Conservation (phyloP, 2,329 filamentous ascomycete species). For the Cercospora berteroae region DNA sequence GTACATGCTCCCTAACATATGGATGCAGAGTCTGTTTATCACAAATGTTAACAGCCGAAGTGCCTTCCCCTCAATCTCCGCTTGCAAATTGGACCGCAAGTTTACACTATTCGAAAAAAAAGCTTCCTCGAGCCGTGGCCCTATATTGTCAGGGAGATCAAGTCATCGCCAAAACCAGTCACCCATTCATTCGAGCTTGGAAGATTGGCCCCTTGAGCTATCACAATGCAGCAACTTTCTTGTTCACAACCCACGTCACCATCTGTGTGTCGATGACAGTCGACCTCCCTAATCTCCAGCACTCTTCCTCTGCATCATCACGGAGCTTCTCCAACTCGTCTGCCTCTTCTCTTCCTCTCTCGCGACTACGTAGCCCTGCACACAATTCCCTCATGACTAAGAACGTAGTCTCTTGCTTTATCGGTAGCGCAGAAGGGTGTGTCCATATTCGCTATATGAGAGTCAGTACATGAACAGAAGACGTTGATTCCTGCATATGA, state of each 20-base stretch:
- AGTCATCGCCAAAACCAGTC: not conserved
- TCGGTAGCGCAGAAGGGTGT: slow-evolving; percentile 6
- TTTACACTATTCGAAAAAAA: not conserved
- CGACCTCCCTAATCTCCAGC: slow-evolving; percentile 15
- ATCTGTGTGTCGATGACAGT: slow-evolving; percentile 20
- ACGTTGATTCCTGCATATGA: not conserved
- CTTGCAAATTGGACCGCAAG: not conserved
- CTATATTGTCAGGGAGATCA: not conserved
- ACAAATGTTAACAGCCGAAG: not conserved
- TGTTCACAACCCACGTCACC: slow-evolving; percentile 26
- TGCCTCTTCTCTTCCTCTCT: not conserved
- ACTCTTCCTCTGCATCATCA: slow-evolving; percentile 19
- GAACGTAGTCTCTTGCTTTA: slow-evolving; percentile 26
- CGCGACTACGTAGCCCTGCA: slow-evolving; percentile 14
- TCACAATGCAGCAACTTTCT: slow-evolving; percentile 1
- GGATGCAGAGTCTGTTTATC: not conserved
- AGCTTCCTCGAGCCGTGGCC: not conserved
- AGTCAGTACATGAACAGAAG: not conserved
- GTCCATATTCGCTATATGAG: slow-evolving; percentile 13
- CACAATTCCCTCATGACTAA: slow-evolving; percentile 20
- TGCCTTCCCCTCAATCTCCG: not conserved
- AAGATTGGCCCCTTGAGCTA: not conserved
- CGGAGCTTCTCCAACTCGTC: slow-evolving; percentile 16
- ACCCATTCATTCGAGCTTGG: not conserved
- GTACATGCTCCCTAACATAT: not conserved